These are phyloP conservation scores for Alternaria sp. DNA, from an alignment of 2,329 filamentous ascomycete genomes.

Conservation along the genomic window DNA sequence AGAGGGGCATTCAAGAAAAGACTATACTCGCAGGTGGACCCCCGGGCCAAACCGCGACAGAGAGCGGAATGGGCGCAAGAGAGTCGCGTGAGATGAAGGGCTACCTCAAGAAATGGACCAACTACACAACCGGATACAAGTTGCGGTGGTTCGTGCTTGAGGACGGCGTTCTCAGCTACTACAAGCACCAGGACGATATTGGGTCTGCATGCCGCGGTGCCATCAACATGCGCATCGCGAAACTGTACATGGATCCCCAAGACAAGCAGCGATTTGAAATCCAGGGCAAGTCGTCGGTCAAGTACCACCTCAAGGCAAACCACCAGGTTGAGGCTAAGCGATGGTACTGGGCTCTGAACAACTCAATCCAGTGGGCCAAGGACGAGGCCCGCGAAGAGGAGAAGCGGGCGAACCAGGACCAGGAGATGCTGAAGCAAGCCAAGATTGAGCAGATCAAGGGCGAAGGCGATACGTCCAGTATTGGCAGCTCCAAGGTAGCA, in stretches of 20 bases:
- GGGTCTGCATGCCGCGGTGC: constrained; percentile 95
- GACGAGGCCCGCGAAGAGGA: constrained; percentile 94
- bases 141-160: constrained; percentile 97
- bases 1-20: constrained; percentile 95
- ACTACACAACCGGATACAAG: constrained; percentile 97
- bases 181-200: constrained; percentile 98
- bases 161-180: constrained; percentile 96
- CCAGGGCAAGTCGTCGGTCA: constrained; percentile 96
- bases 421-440: constrained; percentile 75
- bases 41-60: constrained; percentile 64
- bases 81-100: constrained; percentile 97
- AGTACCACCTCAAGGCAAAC: constrained; percentile 97
- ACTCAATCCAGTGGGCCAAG: constrained; percentile 97
- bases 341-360: constrained; percentile 99
- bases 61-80: constrained; percentile 70
- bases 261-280: constrained; percentile 99
- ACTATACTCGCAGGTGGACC: constrained; percentile 83
- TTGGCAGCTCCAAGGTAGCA: constrained; percentile 42
- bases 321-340: constrained; percentile 97
- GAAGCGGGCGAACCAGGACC: constrained; percentile 73
- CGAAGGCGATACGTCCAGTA: constrained; percentile 51
- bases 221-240: constrained; percentile 98
- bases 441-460: constrained; percentile 71
- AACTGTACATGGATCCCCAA: constrained; percentile 92
- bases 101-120: constrained; percentile 99